These are phyloP conservation scores for Tolypocladium guangdongense DNA, from an alignment of 2,329 filamentous ascomycete species.

Conservation along the genomic window DNA sequence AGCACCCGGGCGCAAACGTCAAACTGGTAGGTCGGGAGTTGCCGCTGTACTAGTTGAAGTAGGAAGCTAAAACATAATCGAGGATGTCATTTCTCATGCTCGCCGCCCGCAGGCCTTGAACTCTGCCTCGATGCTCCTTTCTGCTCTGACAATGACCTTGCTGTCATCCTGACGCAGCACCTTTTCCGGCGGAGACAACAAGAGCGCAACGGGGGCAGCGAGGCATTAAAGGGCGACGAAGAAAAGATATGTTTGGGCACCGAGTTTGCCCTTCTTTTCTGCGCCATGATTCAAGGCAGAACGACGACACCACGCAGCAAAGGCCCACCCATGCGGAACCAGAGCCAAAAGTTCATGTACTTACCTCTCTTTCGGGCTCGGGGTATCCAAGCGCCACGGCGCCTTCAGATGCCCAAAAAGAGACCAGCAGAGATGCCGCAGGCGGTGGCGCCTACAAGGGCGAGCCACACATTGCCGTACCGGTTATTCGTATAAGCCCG, in stretches of 20 bases:
- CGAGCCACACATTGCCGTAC: conserved; percentile 40
- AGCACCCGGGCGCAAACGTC: conserved; percentile 32
- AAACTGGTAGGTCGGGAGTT: conserved; percentile 33
- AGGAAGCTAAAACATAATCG: conserved; percentile 18
- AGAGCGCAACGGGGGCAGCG: conserved; percentile 13
- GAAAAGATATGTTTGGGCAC: conserved; percentile 15
- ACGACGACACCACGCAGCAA: conserved; percentile 35
- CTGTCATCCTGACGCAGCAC: conserved; percentile 15
- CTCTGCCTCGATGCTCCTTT: conserved; percentile 12
- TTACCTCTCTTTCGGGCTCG: conserved; percentile 32
- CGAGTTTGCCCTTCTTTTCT: conserved; percentile 13
- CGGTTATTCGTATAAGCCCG: conserved; percentile 38
- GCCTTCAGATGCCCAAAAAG: conserved; percentile 40
- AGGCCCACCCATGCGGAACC: conserved; percentile 38
- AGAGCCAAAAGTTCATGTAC: conserved; percentile 24
- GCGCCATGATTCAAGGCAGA: conserved; percentile 27
- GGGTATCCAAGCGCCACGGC: conserved; percentile 38
- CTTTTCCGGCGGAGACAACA: conserved; percentile 17
- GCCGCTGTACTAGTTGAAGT: conserved; percentile 23
- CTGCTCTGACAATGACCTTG: conserved; percentile 10
- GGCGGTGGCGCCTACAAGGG: conserved; percentile 34
- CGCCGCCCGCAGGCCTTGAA: conserved; percentile 10
- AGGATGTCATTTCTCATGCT: conserved; percentile 11
- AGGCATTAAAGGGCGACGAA: conserved; percentile 17
- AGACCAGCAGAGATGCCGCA: conserved; percentile 37